These are phyloP conservation scores for Fusarium xylarioides DNA, from an alignment of 2,329 filamentous ascomycete species.

Conservation along the genomic window DNA sequence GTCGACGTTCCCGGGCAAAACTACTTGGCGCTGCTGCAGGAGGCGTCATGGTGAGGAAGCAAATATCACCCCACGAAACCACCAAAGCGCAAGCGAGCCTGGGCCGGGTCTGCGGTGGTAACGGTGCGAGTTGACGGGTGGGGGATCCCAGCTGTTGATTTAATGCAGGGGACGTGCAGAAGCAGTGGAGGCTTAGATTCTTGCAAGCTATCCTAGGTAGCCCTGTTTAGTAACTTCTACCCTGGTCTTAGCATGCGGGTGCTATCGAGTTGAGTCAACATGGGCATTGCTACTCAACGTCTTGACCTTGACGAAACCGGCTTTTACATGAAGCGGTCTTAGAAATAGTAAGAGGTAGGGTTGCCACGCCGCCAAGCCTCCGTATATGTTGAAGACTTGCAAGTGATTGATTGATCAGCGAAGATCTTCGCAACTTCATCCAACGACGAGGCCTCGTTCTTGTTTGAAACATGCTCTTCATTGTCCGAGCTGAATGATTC, in stretches of 20 bases:
- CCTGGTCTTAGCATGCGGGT: conserved; percentile 35
- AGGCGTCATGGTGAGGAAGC: conserved; percentile 37
- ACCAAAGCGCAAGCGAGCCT: conserved; percentile 36
- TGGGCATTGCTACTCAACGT: conserved; percentile 12
- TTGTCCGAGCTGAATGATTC: neutral
- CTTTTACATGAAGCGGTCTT: conserved; percentile 13
- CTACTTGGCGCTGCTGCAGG: conserved; percentile 23
- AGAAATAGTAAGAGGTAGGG: conserved; percentile 6
- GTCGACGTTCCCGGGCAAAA: conserved; percentile 2
- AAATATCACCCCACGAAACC: conserved; percentile 43
- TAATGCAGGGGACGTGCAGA: conserved; percentile 37
- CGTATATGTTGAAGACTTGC: neutral
- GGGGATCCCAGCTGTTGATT: conserved; percentile 36
- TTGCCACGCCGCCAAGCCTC: conserved; percentile 20
- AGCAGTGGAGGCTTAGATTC: conserved; percentile 27
- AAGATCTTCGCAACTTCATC: conserved; percentile 13
- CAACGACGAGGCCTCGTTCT: conserved; percentile 12
- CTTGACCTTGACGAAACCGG: conserved; percentile 21
- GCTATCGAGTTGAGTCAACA: conserved; percentile 24
- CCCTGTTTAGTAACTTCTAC: neutral
- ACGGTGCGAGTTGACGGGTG: conserved; percentile 38
- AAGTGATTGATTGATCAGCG: conserved; percentile 14
- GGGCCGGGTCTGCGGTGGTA: conserved; percentile 36
- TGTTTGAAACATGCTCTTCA: conserved; percentile 17
- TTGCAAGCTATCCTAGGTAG: neutral